phyloP scores from a whole-genome alignment of 306 rosid genomes.

The Echinosophora koreensis region DNA sequence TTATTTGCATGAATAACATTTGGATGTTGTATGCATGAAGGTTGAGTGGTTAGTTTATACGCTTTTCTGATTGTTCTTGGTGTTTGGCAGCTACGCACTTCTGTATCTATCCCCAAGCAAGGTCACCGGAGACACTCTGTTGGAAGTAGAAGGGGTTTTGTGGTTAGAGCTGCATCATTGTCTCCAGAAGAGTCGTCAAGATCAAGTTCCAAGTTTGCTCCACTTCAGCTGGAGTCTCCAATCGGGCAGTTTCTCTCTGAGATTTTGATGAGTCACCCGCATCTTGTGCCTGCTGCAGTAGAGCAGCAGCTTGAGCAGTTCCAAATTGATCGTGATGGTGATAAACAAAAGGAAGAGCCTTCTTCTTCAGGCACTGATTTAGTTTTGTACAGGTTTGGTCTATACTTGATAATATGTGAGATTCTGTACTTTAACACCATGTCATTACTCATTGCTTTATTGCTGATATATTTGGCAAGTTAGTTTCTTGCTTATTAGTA shows the following conservation, averaged over 20 bases:
- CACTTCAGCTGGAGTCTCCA: slow-evolving; percentile 92
- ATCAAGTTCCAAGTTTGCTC: slow-evolving; percentile 72
- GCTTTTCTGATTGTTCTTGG: slow-evolving; percentile 33
- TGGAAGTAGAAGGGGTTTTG: slow-evolving; percentile 61
- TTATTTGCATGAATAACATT: background rate
- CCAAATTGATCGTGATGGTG: slow-evolving; percentile 81
- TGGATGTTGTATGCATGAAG: background rate
- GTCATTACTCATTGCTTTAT: background rate
- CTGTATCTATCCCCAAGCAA: slow-evolving; percentile 53
- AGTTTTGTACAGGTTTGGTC: slow-evolving; percentile 77
- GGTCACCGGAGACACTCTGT: slow-evolving; percentile 49
- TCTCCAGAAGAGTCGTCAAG: slow-evolving; percentile 62
- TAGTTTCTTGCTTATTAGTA: slow-evolving; percentile 18
- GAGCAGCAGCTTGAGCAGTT: slow-evolving; percentile 95
- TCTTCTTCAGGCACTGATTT: slow-evolving; percentile 81
- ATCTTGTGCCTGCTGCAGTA: slow-evolving; percentile 94
- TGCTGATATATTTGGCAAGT: background rate
- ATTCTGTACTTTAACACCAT: background rate
- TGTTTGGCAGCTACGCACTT: slow-evolving; percentile 54
- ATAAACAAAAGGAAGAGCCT: slow-evolving; percentile 73
- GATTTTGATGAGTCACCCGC: slow-evolving; percentile 86
- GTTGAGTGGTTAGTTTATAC: slow-evolving; percentile 13
- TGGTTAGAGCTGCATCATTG: slow-evolving; percentile 59
- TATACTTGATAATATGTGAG: slow-evolving; percentile 30
- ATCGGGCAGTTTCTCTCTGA: slow-evolving; percentile 90